Percentiles rank a stretch among this genome's conserved stretches.
Evolutionary conservation across 345 rosid genomes (phyloP).

Genomic region (Salix exigua): DNA sequence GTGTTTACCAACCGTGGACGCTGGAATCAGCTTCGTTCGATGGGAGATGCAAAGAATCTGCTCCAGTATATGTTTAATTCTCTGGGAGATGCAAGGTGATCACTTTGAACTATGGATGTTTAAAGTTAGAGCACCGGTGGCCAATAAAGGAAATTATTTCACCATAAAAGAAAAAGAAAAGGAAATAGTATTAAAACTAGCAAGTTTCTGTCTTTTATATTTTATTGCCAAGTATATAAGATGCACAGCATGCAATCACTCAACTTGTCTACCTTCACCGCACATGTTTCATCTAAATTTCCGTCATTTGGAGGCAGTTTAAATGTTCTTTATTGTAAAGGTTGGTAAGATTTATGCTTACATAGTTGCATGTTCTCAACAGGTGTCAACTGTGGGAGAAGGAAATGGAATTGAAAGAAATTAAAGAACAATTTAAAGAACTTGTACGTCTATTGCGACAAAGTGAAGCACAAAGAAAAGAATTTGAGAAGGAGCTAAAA

Average conservation of each 20-base stretch:
- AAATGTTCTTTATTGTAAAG: background rate
- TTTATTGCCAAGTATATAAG: background rate
- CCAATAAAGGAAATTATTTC: background rate
- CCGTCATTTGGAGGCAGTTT: background rate
- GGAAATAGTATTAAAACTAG: background rate
- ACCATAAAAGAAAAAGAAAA: background rate
- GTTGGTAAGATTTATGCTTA: background rate
- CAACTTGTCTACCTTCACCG: background rate
- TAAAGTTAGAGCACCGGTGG: background rate
- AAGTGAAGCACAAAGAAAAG: conserved; percentile 75
- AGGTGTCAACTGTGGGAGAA: conserved; percentile 96
- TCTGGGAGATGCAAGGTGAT: conserved; percentile 78
- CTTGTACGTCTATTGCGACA: conserved; percentile 66
- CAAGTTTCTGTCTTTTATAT: background rate
- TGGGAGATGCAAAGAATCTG: conserved; percentile 96
- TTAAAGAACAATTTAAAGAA: conserved; percentile 91
- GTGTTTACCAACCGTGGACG: conserved; percentile 87
- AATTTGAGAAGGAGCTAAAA: conserved; percentile 78
- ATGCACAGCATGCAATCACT: background rate
- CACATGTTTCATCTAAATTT: background rate
- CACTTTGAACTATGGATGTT: conserved; percentile 8
- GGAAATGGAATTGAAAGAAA: conserved; percentile 81
- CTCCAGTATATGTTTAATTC: conserved; percentile 93
- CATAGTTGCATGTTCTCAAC: conserved; percentile 13
- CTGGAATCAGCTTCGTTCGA: conserved; percentile 96